Base-by-base conservation (phyloP, 345 rosid species). In the Abelmoschus esculentus region DNA sequence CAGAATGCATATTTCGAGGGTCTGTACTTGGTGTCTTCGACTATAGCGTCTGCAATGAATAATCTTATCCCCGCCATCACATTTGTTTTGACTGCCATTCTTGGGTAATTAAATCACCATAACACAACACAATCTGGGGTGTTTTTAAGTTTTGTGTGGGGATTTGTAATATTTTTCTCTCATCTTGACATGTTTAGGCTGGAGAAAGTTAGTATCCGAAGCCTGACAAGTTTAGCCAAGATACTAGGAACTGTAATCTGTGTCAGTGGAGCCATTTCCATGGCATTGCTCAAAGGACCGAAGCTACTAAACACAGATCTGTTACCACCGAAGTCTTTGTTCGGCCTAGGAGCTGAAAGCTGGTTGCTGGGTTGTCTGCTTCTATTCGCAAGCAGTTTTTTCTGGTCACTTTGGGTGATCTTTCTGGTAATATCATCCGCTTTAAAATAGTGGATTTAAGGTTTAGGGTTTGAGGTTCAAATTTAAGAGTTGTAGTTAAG, bases 381-480 rank as follows among this genome's bases (percentile, higher is more conserved):
- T 46, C 85, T 85, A 31, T 72, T 89, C 34, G 73, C 57, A 54
- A 82, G 88, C 65, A 77, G 85, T 58, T 76, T 86, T 7, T 80
- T 75, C 73, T 87, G 88, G 90, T 83, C 90, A 7, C 46, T 72
- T 59, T 89, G 90, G 96, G 64, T 86, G 70, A 78, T 89, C 46
- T 73, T 89, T 69, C 89, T 83, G 80, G 88, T 54, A 54, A 38
- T 49, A 70, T 46, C 0, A 29, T 9, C 53, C 5, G 26, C 26
- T 22, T 22, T 22, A 22, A 22, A 22, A 22, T 22, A 22, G 26
- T 22, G 32, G 2, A 3, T 29, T 29, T 29, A 29, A 29, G 32
- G 32, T 22, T 22, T 22, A 1, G 26, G 26, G 26, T 22, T 22
- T 22, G 1, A 1, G 26, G 26, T 22, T 22, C 26, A 22, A 22